Conservation (phyloP, 176 grass and related monocot species). For the Miscanthus lutarioriparius region DNA sequence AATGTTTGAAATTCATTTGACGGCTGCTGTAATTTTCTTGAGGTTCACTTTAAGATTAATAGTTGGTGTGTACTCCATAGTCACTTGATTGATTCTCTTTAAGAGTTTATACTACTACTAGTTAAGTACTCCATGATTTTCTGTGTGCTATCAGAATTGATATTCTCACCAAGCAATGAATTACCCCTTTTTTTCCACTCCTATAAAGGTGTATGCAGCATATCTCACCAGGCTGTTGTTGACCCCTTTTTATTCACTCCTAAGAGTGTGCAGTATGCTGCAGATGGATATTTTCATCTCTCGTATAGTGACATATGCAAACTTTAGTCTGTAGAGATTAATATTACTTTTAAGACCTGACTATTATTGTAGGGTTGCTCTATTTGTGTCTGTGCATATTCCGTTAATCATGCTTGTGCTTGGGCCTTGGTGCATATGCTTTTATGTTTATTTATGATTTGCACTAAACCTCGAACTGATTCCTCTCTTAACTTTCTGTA, state of each 20-base stretch:
- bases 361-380: neutral
- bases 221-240: neutral
- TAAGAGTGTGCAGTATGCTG: neutral
- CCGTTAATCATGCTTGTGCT: neutral
- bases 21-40: neutral
- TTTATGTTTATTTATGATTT: constrained; percentile 7
- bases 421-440: neutral
- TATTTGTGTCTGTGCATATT: neutral
- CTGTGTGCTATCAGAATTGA: neutral
- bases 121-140: neutral
- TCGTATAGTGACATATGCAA: neutral
- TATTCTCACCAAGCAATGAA: neutral
- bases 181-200: neutral
- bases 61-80: neutral
- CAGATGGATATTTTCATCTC: constrained; percentile 13
- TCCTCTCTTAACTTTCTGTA: constrained; percentile 19
- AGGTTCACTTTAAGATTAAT: constrained; percentile 20
- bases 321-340: neutral
- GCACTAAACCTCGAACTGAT: constrained; percentile 18
- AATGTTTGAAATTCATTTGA: neutral
- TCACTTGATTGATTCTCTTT: neutral
- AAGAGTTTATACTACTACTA: neutral
- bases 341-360: constrained; percentile 14
- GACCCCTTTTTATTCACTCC: neutral
- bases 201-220: neutral